These are phyloP conservation scores for Clarireedia paspali DNA, from an alignment of 2,329 filamentous ascomycete genomes.

Conservation along the genomic window DNA sequence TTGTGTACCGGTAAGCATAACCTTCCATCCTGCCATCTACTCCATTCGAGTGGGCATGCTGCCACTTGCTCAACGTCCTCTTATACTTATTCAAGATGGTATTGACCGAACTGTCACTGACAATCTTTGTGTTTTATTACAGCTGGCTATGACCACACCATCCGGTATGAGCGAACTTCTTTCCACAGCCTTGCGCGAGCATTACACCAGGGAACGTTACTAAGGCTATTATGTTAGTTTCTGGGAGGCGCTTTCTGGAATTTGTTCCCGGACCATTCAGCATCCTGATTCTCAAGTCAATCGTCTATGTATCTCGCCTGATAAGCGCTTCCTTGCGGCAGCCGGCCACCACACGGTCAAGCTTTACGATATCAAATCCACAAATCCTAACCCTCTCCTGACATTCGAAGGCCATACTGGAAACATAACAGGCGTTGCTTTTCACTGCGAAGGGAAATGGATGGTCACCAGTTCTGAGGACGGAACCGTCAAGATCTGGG, in stretches of 20 bases:
- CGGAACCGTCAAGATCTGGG: constrained; percentile 42
- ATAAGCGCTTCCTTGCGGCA: constrained; percentile 85
- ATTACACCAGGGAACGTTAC: constrained; percentile 3
- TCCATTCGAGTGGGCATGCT: neutral
- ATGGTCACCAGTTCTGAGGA: constrained; percentile 98
- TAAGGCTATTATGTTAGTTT: constrained; percentile 51
- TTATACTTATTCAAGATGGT: neutral
- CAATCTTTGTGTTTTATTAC: constrained; percentile 20
- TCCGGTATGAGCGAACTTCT: constrained; percentile 42
- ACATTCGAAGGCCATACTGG: constrained; percentile 93
- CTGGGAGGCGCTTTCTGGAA: constrained; percentile 96
- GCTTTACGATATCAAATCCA: constrained; percentile 96
- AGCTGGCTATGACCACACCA: constrained; percentile 71
- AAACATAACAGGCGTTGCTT: constrained; percentile 93
- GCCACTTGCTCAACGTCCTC: neutral
- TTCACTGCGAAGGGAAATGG: constrained; percentile 99
- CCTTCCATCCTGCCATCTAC: neutral
- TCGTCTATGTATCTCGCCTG: constrained; percentile 93
- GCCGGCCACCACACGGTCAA: constrained; percentile 80
- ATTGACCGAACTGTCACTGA: constrained; percentile 16
- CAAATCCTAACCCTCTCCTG: constrained; percentile 88
- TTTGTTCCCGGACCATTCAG: constrained; percentile 96
- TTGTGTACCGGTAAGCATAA: constrained; percentile 51
- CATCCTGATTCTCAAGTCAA: constrained; percentile 98
- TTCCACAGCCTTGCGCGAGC: neutral